Base-by-base conservation (phyloP, 441 rosid genomes). In the Pelargonium citronellum region DNA sequence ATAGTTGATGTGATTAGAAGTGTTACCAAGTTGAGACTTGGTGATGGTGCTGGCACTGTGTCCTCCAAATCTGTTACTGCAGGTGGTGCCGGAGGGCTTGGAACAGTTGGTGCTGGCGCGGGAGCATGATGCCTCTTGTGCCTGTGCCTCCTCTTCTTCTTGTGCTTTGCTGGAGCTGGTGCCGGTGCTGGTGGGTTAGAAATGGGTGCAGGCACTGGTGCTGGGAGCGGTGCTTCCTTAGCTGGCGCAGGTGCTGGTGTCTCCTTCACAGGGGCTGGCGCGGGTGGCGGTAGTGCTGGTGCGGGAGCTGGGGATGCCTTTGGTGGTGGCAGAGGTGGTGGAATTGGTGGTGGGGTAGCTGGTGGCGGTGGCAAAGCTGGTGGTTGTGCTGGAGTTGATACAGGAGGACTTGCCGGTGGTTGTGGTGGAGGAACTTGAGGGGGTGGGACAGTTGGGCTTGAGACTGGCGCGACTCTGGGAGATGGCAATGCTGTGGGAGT, bases 71-170 rank as follows among this genome's bases (percentile, higher is more conserved):
- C 88, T 71, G 88, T 70, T 24, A 81, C 51, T 4, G 90, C 77
- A 47, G 97, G 95, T 68, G 98, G 95, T 66, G 96, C 80, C 7
- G 98, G 98, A 37, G 98, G 98, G 73, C 98, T 89, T 3, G 85
- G 89, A 20, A 86, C 83, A 34, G 16, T 75, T 77, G 90, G 92
- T 43, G 93, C 96, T 41, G 97, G 95, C 13, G 71, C 71, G 11
- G 4, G 72, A 3, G 95, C 88, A 39, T 84, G 86, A 78, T 87
- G 96, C 72, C 57, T 80, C 83, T 77, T 93, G 82, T 89, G 97
- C 79, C 65, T 87, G 80, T 90, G 95, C 78, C 79, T 84, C 74
- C 78, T 80, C 64, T 73, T 80, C 64, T 73, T 80, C 79, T 84
- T 86, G 85, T 91, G 97, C 78, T 87, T 85, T 64, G 79, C 84